Base-by-base conservation (phyloP, 441 rosid species). In the Populus trichocarpa region DNA sequence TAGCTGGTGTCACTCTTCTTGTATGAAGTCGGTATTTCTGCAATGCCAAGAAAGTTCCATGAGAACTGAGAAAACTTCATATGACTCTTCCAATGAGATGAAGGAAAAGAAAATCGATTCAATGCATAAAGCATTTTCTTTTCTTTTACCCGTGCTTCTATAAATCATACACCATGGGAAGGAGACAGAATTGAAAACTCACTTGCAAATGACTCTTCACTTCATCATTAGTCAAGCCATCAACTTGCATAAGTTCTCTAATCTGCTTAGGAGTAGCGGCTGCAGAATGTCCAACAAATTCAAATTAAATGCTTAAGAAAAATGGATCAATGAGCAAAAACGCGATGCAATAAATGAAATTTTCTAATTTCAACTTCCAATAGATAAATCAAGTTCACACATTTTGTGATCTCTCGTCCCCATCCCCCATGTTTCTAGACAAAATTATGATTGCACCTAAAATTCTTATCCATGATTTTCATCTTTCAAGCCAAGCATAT, bases 191-290 rank as follows among this genome's bases (percentile, higher is more conserved):
- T 50, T 18, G 63, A 71, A 76, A 40, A 79, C 82, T 73, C 72
- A 94, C 99, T 85, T 96, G 99, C 87, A 94, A 86, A 91, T 96
- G 99, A 79, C 98, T 94, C 88, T 96, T 96, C 36, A 96, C 98
- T 90, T 94, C 99, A 83, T 96, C 99, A 32, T 96, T 96, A 61
- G 98, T 96, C 84, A 96, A 87, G 79, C 99, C 98, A 83, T 91
- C 94, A 26, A 92, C 98, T 84, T 90, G 91, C 99, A 96, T 96
- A n/a, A 89, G 97, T 78, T 96, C 97, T 83, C 97, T 88, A 61
- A 96, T 96, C 89, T 96, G 97, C 87, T 96, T 96, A 11, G 99
- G 98, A 72, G 99, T 96, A 38, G 98, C 98, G 38, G 84, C 99
- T 96, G 91, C 87, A 82, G 67, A 67, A 35, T 14, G 23, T 23